Percentiles rank a stretch among this genome's conserved stretches.
Conservation (phyloP, 371 early-diverging fungal species). For the Apophysomyces elegans region DNA sequence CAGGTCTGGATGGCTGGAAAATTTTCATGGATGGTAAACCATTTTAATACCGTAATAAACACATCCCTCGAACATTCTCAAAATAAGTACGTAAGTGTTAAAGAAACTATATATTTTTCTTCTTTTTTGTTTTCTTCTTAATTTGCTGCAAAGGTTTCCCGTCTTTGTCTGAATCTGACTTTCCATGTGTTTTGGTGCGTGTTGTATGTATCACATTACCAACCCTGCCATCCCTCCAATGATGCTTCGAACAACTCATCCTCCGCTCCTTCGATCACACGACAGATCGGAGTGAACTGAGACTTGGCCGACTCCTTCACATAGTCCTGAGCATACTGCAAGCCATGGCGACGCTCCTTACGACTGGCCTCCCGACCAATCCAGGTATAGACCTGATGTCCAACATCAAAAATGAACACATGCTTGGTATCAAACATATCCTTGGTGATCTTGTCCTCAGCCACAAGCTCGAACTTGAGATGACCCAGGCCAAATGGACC, state of each 20-base stretch:
- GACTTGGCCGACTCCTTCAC: constrained; percentile 55
- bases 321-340: constrained; percentile 69
- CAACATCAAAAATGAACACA: constrained; percentile 68
- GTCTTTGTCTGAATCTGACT: no score
- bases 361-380: constrained; percentile 61
- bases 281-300: constrained; percentile 65
- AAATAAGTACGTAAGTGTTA: not conserved
- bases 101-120: constrained; percentile 1
- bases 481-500: constrained; percentile 39
- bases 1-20: constrained; percentile 26
- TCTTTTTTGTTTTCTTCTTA: not conserved
- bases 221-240: constrained; percentile 56
- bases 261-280: constrained; percentile 71
- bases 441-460: constrained; percentile 48
- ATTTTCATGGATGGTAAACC: constrained; percentile 29
- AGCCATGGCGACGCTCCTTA: constrained; percentile 60
- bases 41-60: not conserved
- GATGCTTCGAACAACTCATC: constrained; percentile 58
- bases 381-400: constrained; percentile 68
- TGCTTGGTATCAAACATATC: constrained; percentile 59
- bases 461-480: constrained; percentile 51
- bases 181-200: no score
- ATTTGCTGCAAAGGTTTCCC: not conserved
- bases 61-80: not conserved
- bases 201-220: constrained; percentile 31